Percentiles rank a stretch among this genome's conserved stretches.
phyloP scores from a whole-genome alignment of 2,329 filamentous ascomycete species.

The Juglanconis sp. region DNA sequence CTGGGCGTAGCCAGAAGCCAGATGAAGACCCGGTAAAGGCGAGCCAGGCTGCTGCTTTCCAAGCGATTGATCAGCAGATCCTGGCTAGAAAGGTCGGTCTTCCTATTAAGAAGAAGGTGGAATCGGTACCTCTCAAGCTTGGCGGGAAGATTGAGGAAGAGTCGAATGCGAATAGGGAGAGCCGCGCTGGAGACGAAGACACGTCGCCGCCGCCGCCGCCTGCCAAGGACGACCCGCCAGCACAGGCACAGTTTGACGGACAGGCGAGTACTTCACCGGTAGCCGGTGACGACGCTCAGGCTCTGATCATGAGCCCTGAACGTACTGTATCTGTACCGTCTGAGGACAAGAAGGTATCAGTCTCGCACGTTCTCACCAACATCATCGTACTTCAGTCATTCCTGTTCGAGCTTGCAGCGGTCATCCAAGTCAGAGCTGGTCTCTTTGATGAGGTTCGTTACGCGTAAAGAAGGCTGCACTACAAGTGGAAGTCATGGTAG shows the following conservation, averaged over 20 bases:
- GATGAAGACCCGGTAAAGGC: slow-evolving; percentile 34
- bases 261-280: not conserved
- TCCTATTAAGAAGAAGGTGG: slow-evolving; percentile 36
- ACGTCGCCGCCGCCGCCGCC: slow-evolving; percentile 14
- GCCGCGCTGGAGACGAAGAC: slow-evolving; percentile 23
- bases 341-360: slow-evolving; percentile 52
- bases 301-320: slow-evolving; percentile 3
- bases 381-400: slow-evolving; percentile 78
- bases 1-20: slow-evolving; percentile 27
- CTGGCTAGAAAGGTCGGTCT: slow-evolving; percentile 53
- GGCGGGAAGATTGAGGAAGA: slow-evolving; percentile 30
- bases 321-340: not conserved
- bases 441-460: slow-evolving; percentile 75
- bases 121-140: slow-evolving; percentile 47
- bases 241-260: not conserved
- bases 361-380: slow-evolving; percentile 78
- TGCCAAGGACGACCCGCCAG: slow-evolving; percentile 15
- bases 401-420: slow-evolving; percentile 69
- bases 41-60: slow-evolving; percentile 57
- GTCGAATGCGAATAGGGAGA: slow-evolving; percentile 5
- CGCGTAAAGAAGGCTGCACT: slow-evolving; percentile 27
- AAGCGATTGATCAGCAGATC: slow-evolving; percentile 62
- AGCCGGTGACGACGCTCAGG: slow-evolving; percentile 12
- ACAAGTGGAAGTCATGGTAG: too few species aligned
- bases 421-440: slow-evolving; percentile 71